Evolutionary conservation across 768 basidiomycete species (phyloP).

Genomic region (Auricularia auricula-judae): DNA sequence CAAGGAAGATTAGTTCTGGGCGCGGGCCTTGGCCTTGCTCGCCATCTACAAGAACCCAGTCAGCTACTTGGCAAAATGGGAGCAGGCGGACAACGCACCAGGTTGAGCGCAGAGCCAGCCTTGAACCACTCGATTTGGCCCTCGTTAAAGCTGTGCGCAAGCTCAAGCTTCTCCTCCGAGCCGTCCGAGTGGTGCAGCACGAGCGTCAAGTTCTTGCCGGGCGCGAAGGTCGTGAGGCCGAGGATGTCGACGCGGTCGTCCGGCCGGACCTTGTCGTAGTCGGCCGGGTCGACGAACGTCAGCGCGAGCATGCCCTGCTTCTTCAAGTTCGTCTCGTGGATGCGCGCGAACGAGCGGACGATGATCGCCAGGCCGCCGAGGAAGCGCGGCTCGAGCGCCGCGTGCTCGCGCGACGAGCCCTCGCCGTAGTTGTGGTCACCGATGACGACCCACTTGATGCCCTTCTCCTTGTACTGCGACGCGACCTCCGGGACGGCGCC

Average conservation of each 20-base stretch:
- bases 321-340: slow-evolving; percentile 98
- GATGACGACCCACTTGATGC: slow-evolving; percentile 94
- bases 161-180: slow-evolving; percentile 57
- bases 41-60: background rate
- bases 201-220: slow-evolving; percentile 84
- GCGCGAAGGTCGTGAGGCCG: slow-evolving; percentile 80
- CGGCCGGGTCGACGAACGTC: slow-evolving; percentile 82
- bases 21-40: background rate
- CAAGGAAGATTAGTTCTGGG: background rate
- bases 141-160: slow-evolving; percentile 93
- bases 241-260: slow-evolving; percentile 82
- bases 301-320: slow-evolving; percentile 98
- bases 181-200: slow-evolving; percentile 78
- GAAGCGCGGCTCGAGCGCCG: slow-evolving; percentile 90
- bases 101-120: slow-evolving; percentile 87
- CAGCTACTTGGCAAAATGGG: background rate
- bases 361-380: slow-evolving; percentile 94
- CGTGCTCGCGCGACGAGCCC: slow-evolving; percentile 96
- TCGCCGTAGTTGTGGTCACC: slow-evolving; percentile 96
- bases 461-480: slow-evolving; percentile 78
- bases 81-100: slow-evolving; percentile 31
- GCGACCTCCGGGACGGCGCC: slow-evolving; percentile 78
- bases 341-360: slow-evolving; percentile 92
- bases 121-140: slow-evolving; percentile 99
- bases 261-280: slow-evolving; percentile 88